phyloP scores from a whole-genome alignment of 352 stramenopile genomes.

The Phytopythium cucurbitacearum region DNA sequence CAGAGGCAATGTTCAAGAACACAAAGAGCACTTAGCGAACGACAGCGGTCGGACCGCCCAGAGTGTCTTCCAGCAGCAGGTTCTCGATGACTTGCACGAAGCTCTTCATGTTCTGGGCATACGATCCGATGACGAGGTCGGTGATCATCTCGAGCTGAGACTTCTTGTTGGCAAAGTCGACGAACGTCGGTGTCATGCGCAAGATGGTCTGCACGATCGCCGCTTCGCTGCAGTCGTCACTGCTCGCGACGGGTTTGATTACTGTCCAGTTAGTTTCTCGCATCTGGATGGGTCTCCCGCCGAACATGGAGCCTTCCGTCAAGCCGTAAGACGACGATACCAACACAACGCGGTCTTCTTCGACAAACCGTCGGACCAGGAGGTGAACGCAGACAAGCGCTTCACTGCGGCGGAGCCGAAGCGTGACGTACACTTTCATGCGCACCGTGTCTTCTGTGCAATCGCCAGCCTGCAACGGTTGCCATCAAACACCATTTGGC shows the following conservation, averaged over 20 bases:
- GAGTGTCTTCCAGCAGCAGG: constrained; percentile 5
- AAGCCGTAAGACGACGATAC: constrained; percentile 1
- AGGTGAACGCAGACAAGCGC: neutral
- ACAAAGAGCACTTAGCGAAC: neutral
- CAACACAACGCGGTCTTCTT: constrained; percentile 3
- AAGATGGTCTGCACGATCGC: constrained; percentile 4
- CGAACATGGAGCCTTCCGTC: constrained; percentile 1
- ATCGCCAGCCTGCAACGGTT: neutral
- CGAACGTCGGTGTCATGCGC: constrained; percentile 1
- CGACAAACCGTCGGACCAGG: neutral
- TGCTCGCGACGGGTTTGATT: neutral
- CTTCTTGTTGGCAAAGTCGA: neutral
- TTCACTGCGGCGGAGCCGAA: neutral
- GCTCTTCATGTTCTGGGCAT: constrained; percentile 11
- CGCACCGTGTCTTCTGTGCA: constrained; percentile 1
- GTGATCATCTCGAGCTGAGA: constrained; percentile 1
- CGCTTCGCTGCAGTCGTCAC: neutral
- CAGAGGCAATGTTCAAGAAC: too few relatives aligned
- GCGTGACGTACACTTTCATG: neutral
- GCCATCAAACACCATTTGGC: neutral
- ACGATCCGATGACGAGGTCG: constrained; percentile 12
- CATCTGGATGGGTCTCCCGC: neutral
- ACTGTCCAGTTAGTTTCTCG: constrained; percentile 3
- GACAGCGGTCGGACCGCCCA: neutral
- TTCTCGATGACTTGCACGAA: constrained; percentile 12